Base-by-base conservation (phyloP, 2,329 filamentous ascomycete species). In the Bertia moriformis region DNA sequence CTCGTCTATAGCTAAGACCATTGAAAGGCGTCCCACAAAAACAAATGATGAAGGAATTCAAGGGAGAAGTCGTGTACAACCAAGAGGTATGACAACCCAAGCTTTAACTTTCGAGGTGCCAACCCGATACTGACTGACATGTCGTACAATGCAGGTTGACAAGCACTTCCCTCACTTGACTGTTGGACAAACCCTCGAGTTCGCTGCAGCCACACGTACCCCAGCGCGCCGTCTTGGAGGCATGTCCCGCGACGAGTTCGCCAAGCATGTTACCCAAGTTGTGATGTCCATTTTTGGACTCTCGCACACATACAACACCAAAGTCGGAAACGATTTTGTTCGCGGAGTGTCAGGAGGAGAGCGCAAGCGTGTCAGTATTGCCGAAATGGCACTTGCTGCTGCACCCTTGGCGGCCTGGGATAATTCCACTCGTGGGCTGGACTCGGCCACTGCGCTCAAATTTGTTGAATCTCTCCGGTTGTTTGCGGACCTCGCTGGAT, bases 351-450 rank as follows among this genome's bases (percentile, higher is more conserved):
- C 71, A 4, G 80, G 79, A 18, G 79, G 80, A 27, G 79, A 84
- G 53, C 66, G 78, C 41, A 88, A 91, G 61, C 76, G 86, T 53
- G 84, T 93, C 4, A 83, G 77, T 35, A 86, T 91, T 14, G 83
- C 81, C 1, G 84, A 91, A 56, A 84, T 83, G 46, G 69, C 80
- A 43, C 62, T 87, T 10, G 78, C 78, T 14, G 63, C 66, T 22
- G 70, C 73, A 0, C 69, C 69, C 0, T 55, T 76, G 30, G 53
- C 49, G 4, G 60, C 58, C 0, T 45, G 39, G 42, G 48, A 43
- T 38, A 45, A 45, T 22, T 45, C 41, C 18, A 88, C 83, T 0
- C 67, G 72, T 39, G 83, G 83, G 10, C 64, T 89, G 1, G 83
- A 88, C 53, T 76, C 78, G 0, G 75, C 75, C 4, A 86, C 78